Percentiles rank a stretch among this genome's conserved stretches.
These are phyloP conservation scores for Styphnolobium japonicum DNA, from an alignment of 306 rosid genomes.

Conservation along the genomic window DNA sequence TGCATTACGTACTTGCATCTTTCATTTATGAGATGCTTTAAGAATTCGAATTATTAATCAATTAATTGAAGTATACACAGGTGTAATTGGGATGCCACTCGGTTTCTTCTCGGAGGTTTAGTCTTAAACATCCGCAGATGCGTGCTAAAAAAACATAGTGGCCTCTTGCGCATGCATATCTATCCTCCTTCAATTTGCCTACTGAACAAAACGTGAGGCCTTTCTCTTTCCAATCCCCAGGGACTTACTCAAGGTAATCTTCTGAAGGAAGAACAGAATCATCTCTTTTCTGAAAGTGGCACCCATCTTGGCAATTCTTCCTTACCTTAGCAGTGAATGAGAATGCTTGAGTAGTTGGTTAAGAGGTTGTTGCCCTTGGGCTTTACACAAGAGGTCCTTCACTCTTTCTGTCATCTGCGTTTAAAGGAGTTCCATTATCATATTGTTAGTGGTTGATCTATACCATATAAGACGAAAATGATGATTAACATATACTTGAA, in stretches of 20 bases:
- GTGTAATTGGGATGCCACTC: not conserved
- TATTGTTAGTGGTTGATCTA: not conserved
- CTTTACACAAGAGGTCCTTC: slow-evolving; percentile 59
- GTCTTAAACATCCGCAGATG: not conserved
- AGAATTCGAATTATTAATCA: slow-evolving; percentile 17
- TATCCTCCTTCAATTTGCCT: slow-evolving; percentile 4
- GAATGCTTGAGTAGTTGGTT: slow-evolving; percentile 66
- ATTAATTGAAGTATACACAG: slow-evolving; percentile 17
- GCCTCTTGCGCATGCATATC: not conserved
- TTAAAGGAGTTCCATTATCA: not conserved
- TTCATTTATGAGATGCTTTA: not conserved
- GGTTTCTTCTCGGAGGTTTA: not conserved
- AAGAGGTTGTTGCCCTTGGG: slow-evolving; percentile 62
- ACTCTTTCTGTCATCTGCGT: slow-evolving; percentile 67
- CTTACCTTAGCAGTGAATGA: slow-evolving; percentile 68
- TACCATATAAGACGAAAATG: not conserved
- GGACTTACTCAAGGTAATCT: not conserved
- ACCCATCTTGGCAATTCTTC: not conserved
- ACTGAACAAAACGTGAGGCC: slow-evolving; percentile 25
- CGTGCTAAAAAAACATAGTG: not conserved
- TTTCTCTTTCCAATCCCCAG: not conserved
- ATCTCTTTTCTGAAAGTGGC: not conserved
- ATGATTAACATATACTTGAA: not conserved
- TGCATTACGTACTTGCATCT: not conserved
- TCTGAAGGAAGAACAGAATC: not conserved